Evolutionary conservation across 2,329 filamentous ascomycete genomes (phyloP), one percentile per base, ranked within the genome.

Genomic region (Ceratocystis albifundus): DNA sequence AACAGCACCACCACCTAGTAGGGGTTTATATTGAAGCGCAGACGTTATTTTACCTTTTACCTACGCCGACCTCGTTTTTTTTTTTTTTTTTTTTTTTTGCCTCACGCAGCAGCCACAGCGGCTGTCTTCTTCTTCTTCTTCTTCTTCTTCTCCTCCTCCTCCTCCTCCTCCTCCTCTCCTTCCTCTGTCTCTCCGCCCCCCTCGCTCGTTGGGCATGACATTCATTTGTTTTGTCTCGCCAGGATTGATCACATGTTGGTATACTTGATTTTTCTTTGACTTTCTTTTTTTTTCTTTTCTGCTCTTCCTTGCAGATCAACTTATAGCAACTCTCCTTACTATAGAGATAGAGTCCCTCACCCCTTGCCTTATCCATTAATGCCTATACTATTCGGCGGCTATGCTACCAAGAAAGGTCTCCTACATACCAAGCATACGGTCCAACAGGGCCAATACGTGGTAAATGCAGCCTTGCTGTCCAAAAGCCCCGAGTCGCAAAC

Each of bases 191-290:
- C 17, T 28, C 25, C 20, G 7, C 25, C 25, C 25, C 25, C 15
- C 48, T 15, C 20, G 17, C 48, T 15, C 20, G 17, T 50, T 50
- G 17, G 46, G 46, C 46, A 20, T 25, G 12, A 25, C 46, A 25
- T 10, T 25, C 10, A 6, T 50, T 50, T 50, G 46, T 25, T 8
- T 50, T 50, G 46, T 50, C 46, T 50, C 17, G 46, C n/a, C 7
- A 50, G 46, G 46, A 50, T 57, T 57, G 22, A 57, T 57, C 53
- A 57, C 53, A 32, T 57, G 53, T 30, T 57, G 53, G 10, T 57
- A 12, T n/a, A 6, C 32, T 59, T 36, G n/a, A 0, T 36, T 30
- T 30, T 59, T 30, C 25, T 59, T 59, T 17, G 25, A 57, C 53
- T 15, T 57, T 57, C 22, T 57, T 57, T 57, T 30, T 15, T 57